Base-by-base conservation (phyloP, 805 yeast species). In the Yarrowia sp. region DNA sequence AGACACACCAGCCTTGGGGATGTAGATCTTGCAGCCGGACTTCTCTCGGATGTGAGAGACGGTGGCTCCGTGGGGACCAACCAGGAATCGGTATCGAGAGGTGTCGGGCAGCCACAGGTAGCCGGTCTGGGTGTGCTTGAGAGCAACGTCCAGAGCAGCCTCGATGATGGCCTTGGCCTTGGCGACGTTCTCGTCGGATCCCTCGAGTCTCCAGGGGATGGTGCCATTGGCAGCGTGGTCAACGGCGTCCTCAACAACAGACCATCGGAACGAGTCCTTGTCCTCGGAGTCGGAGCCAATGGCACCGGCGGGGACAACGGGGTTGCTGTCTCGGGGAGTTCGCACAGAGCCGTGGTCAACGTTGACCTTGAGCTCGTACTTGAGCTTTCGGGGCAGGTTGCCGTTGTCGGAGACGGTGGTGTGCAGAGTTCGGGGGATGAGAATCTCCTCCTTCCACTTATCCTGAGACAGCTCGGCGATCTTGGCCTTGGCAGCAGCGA, bases 31-130 rank as follows among this genome's bases (percentile, higher is more conserved):
- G 36, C 87, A 78, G 18, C 81, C 83, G 19, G 87, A 77, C 63
- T 79, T 76, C 25, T 76, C 76, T 76, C 94, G 84, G 63, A 89
- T 79, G 66, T 76, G 75, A 68, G 80, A 83, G 70, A 90, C 78
- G 65, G 81, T 84, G 33, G 84, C 74, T 49, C 97, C 97, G 67
- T 83, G 86, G 14, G 90, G 84, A 8, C 97, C 97, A 65, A 90
- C 82, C 60, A 90, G 77, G 71, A 79, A 81, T 63, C 86, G 81
- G 72, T 87, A 86, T 46, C 71, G 71, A 25, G 74, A 70, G 13
- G 83, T 74, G 63, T 82, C 78, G 41, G 81, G 73, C 38, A 83
- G 74, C 80, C 87, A 86, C 64, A 87, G 74, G 81, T 83, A 88
- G 13, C 85, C 94, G 51, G 76, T 77, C 41, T 75, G 68, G 44